A percentile compares a stretch with the other conserved stretches of the same genome.
Evolutionary conservation across 1,139 yeast species (phyloP).

Genomic region (Eremothecium coryli): DNA sequence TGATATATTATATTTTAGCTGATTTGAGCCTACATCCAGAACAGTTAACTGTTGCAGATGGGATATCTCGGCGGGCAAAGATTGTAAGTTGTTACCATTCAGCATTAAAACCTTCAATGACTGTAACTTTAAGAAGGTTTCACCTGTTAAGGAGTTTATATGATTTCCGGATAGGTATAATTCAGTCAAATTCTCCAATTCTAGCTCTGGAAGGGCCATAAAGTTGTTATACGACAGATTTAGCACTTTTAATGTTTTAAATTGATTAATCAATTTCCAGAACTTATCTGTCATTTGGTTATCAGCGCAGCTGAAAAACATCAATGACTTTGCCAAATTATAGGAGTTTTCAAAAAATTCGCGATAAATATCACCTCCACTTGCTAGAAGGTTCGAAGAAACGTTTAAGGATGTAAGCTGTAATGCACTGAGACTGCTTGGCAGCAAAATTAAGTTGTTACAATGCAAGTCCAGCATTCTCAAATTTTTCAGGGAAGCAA

Average conservation of each 20-base stretch:
- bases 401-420: conserved; percentile 56
- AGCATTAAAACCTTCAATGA: conserved; percentile 54
- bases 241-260: conserved; percentile 51
- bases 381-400: conserved; percentile 66
- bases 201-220: conserved; percentile 60
- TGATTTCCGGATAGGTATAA: conserved; percentile 82
- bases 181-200: conserved; percentile 50
- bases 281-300: conserved; percentile 74
- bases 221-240: conserved; percentile 80
- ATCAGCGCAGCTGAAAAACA: conserved; percentile 62
- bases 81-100: conserved; percentile 77
- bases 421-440: conserved; percentile 60
- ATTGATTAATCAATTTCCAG: conserved; percentile 57
- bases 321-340: conserved; percentile 45
- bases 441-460: conserved; percentile 68
- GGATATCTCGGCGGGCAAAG: conserved; percentile 84
- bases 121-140: conserved; percentile 59
- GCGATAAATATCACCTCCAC: conserved; percentile 19
- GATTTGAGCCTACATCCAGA: conserved; percentile 88
- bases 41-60: conserved; percentile 55
- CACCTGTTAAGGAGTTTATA: conserved; percentile 71
- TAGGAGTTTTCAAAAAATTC: conserved; percentile 23
- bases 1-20: conserved; percentile 80
- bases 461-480: conserved; percentile 74
- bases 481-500: conserved; percentile 53